Evolutionary conservation across 2,329 filamentous ascomycete genomes (phyloP).

Genomic region (Tolypocladium endophyticum): DNA sequence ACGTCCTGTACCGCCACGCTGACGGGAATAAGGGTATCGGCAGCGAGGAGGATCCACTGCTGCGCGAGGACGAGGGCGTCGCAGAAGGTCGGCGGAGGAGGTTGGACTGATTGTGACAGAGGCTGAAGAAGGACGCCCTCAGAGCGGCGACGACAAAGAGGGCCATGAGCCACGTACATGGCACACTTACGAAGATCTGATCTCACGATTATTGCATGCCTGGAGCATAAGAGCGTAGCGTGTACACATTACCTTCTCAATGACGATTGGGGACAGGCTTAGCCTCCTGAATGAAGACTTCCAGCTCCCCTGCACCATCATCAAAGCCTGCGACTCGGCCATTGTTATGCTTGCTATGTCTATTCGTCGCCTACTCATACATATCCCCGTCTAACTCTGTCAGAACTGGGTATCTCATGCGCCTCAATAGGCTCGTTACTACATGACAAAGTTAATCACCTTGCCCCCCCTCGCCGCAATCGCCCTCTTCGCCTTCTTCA

Average conservation of each 20-base stretch:
- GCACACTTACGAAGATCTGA: neutral
- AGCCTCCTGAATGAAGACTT: neutral
- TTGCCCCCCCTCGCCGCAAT: slow-evolving; percentile 58
- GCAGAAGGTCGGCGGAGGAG: neutral
- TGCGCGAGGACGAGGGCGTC: slow-evolving; percentile 9
- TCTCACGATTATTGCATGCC: neutral
- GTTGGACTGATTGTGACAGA: neutral
- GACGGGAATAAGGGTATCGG: neutral
- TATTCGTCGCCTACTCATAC: neutral
- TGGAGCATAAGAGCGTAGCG: neutral
- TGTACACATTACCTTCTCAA: neutral
- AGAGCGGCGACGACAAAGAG: neutral
- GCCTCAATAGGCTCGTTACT: slow-evolving; percentile 1
- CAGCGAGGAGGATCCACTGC: slow-evolving; percentile 13
- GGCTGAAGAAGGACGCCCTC: no score
- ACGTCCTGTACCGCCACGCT: slow-evolving; percentile 53
- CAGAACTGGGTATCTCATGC: neutral
- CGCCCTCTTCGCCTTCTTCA: slow-evolving; percentile 47
- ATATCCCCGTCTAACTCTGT: neutral
- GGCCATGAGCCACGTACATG: neutral
- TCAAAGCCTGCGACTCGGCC: neutral
- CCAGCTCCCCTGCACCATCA: neutral
- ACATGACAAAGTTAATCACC: slow-evolving; percentile 64
- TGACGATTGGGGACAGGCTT: neutral
- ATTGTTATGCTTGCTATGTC: neutral